phyloP scores from a whole-genome alignment of 2,329 filamentous ascomycete species.

The Fusarium sp. region DNA sequence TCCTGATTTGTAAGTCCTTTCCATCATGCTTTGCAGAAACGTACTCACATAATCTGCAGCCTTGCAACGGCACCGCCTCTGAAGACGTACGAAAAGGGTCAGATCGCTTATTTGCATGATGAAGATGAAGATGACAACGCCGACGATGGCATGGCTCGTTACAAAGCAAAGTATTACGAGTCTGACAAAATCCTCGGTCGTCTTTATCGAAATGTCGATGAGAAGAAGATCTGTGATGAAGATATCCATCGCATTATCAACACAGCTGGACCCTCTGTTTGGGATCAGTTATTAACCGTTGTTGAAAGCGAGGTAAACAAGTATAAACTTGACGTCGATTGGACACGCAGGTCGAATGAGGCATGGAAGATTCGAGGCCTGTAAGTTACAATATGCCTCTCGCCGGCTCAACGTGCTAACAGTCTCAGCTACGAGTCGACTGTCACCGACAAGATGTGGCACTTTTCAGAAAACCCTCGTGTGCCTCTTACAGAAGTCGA shows the following conservation, averaged over 20 bases:
- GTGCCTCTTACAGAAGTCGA: slow-evolving; percentile 58
- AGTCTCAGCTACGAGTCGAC: slow-evolving; percentile 55
- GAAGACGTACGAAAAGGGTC: slow-evolving; percentile 54
- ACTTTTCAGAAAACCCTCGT: slow-evolving; percentile 55
- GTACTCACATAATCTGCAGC: slow-evolving; percentile 40
- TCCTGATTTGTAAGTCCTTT: slow-evolving; percentile 62
- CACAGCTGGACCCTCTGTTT: slow-evolving; percentile 49
- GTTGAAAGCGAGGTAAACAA: slow-evolving; percentile 32
- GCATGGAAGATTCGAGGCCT: slow-evolving; percentile 56
- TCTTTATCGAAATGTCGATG: slow-evolving; percentile 77
- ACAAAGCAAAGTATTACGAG: slow-evolving; percentile 65
- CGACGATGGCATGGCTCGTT: slow-evolving; percentile 52
- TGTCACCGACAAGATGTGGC: slow-evolving; percentile 51
- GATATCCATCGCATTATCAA: slow-evolving; percentile 51
- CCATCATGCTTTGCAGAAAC: fast-evolving
- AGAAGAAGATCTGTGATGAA: slow-evolving; percentile 68
- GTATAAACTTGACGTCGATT: slow-evolving; percentile 42
- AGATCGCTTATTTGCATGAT: slow-evolving; percentile 43
- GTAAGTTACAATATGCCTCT: slow-evolving; percentile 53
- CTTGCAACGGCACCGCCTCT: slow-evolving; percentile 56
- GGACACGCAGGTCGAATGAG: slow-evolving; percentile 46
- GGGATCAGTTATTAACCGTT: slow-evolving; percentile 50
- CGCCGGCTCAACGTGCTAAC: slow-evolving; percentile 17
- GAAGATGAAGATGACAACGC: slow-evolving; percentile 52
- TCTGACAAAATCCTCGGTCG: slow-evolving; percentile 74